Evolutionary conservation across 768 basidiomycete species (phyloP).

Genomic region (Russula brevipes): DNA sequence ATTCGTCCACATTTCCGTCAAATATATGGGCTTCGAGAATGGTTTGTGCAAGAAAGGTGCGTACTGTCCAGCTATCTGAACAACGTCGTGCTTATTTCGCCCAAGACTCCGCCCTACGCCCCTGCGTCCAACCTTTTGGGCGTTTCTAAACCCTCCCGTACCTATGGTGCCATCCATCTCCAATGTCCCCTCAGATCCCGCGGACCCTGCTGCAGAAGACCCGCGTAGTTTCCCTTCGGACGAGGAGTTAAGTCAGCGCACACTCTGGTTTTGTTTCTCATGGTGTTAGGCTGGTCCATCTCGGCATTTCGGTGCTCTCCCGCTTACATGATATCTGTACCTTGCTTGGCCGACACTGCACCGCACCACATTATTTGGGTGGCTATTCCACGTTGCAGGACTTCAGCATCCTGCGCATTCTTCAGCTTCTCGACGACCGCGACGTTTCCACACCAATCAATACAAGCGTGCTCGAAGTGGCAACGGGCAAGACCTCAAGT

Average conservation of each 20-base stretch:
- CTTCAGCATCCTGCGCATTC: constrained; percentile 68
- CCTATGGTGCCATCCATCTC: constrained; percentile 59
- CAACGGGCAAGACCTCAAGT: constrained; percentile 35
- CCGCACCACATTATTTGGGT: constrained; percentile 46
- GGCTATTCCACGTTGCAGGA: constrained; percentile 66
- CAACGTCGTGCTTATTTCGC: constrained; percentile 16
- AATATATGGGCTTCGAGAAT: constrained; percentile 66
- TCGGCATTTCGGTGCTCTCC: constrained; percentile 70
- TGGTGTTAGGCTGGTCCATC: constrained; percentile 63
- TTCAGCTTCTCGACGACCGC: constrained; percentile 52
- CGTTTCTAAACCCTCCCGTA: constrained; percentile 67
- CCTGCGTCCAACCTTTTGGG: constrained; percentile 51
- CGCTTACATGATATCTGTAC: constrained; percentile 65
- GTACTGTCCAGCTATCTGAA: constrained; percentile 27
- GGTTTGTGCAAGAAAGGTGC: constrained; percentile 70
- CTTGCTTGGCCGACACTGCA: constrained; percentile 58
- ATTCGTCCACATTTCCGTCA: constrained; percentile 66
- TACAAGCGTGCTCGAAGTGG: constrained; percentile 35
- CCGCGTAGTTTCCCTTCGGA: constrained; percentile 66
- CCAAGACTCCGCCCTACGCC: constrained; percentile 59
- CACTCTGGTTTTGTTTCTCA: constrained; percentile 60
- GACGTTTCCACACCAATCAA: constrained; percentile 33
- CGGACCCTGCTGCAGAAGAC: constrained; percentile 45
- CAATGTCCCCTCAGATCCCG: constrained; percentile 50
- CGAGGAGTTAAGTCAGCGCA: constrained; percentile 66